Percentiles rank a stretch among this genome's conserved stretches.
Evolutionary conservation across 495 filamentous ascomycete genomes (phyloP).

Genomic region (Penicillium mononematosum): DNA sequence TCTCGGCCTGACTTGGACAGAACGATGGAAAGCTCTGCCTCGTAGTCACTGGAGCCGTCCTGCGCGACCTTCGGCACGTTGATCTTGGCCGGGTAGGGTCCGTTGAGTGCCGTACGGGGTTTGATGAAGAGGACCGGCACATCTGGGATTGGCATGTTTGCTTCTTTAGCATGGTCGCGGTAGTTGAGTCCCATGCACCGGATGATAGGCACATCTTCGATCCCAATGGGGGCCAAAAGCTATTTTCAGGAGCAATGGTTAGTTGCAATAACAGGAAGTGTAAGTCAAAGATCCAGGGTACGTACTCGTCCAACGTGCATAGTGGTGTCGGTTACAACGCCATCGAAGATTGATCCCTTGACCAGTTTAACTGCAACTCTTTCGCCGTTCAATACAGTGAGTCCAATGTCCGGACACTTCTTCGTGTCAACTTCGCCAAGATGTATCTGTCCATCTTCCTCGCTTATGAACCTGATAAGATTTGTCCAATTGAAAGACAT

Average conservation of each 20-base stretch:
- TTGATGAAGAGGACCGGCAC: slow-evolving; percentile 73
- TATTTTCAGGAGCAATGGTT: slow-evolving; percentile 1
- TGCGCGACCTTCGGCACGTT: slow-evolving; percentile 40
- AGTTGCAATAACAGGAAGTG: not conserved
- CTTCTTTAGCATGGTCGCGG: slow-evolving; percentile 56
- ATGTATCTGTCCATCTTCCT: slow-evolving; percentile 38
- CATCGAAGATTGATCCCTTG: slow-evolving; percentile 33
- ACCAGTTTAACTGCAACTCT: slow-evolving; percentile 22
- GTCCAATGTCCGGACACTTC: slow-evolving; percentile 29
- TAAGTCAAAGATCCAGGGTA: not conserved
- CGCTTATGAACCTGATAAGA: slow-evolving; percentile 40
- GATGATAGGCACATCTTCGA: slow-evolving; percentile 31
- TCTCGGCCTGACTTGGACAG: slow-evolving; percentile 63
- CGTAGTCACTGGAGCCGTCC: slow-evolving; percentile 60
- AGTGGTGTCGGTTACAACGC: slow-evolving; percentile 22
- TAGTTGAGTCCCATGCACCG: slow-evolving; percentile 75
- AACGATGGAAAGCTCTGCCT: slow-evolving; percentile 66
- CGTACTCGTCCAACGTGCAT: slow-evolving; percentile 22
- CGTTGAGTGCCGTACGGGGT: slow-evolving; percentile 60
- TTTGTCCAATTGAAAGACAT: slow-evolving; percentile 31
- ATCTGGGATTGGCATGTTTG: slow-evolving; percentile 63
- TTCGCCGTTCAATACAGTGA: slow-evolving; percentile 20
- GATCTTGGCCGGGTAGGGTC: slow-evolving; percentile 52
- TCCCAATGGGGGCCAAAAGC: slow-evolving; percentile 30
- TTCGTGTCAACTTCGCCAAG: slow-evolving; percentile 31